Evolutionary conservation across 192 early-diverging fungal genomes (phyloP).

Genomic region (Geranomyces michiganensis): DNA sequence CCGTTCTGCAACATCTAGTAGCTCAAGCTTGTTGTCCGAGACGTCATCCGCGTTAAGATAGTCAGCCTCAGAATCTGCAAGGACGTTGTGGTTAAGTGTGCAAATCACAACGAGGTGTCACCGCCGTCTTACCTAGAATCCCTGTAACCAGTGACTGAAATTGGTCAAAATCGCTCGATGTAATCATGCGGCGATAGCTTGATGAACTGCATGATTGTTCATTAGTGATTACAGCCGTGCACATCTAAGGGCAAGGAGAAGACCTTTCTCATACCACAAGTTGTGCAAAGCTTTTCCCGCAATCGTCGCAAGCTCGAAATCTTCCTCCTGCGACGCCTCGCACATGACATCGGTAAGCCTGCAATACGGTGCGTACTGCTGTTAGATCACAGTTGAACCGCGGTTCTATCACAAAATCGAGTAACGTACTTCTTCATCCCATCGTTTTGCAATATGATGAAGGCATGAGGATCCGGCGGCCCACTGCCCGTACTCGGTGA

Average conservation of each 20-base stretch:
- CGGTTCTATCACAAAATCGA: background rate
- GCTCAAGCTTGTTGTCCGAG: background rate
- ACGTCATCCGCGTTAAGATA: background rate
- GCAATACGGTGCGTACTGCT: no score
- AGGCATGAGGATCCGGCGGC: background rate
- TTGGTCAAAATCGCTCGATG: background rate
- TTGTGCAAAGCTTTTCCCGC: slow-evolving; percentile 35
- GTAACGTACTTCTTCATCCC: slow-evolving; percentile 27
- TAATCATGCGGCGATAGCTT: background rate
- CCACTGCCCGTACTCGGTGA: background rate
- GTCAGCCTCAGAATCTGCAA: background rate
- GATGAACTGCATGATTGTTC: background rate
- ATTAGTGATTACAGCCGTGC: background rate
- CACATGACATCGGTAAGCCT: slow-evolving; percentile 38
- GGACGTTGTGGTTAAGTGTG: no score
- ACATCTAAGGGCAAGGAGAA: background rate
- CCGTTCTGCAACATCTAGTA: background rate
- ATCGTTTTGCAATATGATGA: slow-evolving; percentile 21
- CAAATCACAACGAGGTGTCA: no score
- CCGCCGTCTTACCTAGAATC: background rate
- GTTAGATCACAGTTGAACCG: no score
- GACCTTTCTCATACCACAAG: slow-evolving; percentile 25
- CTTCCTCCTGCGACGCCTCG: slow-evolving; percentile 3
- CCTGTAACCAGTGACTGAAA: background rate
- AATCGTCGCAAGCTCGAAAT: slow-evolving; percentile 18